phyloP scores from a whole-genome alignment of 371 early-diverging fungal species.

The Actinomucor elegans region DNA sequence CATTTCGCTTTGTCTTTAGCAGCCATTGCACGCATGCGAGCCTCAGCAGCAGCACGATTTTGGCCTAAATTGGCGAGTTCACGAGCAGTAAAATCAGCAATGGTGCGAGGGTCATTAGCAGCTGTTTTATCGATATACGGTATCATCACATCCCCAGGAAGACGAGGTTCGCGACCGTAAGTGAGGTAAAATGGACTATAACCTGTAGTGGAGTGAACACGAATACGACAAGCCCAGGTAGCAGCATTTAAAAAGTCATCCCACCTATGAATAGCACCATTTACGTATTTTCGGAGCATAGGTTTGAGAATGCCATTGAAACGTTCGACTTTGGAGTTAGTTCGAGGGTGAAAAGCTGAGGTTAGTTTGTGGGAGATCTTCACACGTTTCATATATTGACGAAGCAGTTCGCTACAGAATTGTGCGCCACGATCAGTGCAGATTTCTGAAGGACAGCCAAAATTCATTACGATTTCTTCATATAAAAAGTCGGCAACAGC shows the following conservation, averaged over 20 bases:
- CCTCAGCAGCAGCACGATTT: background rate
- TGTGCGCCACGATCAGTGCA: conserved; percentile 22
- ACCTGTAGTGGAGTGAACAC: conserved; percentile 9
- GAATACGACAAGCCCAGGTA: conserved; percentile 11
- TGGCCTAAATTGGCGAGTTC: background rate
- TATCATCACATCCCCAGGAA: conserved; percentile 8
- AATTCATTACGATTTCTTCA: conserved; percentile 24
- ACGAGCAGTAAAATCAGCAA: too few species aligned
- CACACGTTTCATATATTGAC: conserved; percentile 3
- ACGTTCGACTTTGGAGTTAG: too few species aligned
- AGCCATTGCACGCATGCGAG: background rate
- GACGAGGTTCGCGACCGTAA: conserved; percentile 8
- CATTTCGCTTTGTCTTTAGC: conserved; percentile 6
- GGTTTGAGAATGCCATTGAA: conserved; percentile 9
- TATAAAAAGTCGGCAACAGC: too few species aligned
- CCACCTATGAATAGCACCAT: conserved; percentile 16
- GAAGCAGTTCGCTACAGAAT: conserved; percentile 4
- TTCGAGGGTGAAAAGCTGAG: conserved; percentile 28
- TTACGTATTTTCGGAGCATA: conserved; percentile 15
- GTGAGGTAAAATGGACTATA: conserved; percentile 9
- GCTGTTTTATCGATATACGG: conserved; percentile 25
- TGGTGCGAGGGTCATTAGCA: background rate
- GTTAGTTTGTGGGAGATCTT: conserved; percentile 5
- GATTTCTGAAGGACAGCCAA: conserved; percentile 28
- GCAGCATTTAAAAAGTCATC: conserved; percentile 19